Percentiles rank a stretch among this genome's conserved stretches.
phyloP scores from a whole-genome alignment of 306 rosid species.

The Nissolia schottii region DNA sequence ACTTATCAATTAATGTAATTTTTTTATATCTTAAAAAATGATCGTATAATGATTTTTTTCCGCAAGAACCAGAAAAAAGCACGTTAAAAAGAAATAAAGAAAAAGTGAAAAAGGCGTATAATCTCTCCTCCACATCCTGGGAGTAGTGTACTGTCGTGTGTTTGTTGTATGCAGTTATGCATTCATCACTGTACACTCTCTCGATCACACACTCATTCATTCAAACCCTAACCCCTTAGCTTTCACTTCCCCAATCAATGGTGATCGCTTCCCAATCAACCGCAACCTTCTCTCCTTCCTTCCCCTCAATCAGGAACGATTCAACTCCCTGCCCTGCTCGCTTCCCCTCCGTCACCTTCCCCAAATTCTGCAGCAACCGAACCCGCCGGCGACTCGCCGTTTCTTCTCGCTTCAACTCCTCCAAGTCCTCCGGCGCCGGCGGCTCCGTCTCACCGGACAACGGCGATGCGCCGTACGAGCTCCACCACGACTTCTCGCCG shows the following conservation, averaged over 20 bases:
- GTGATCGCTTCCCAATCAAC: constrained; percentile 61
- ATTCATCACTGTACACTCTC: neutral
- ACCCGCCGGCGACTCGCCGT: constrained; percentile 26
- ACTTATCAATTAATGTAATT: too few relatives aligned
- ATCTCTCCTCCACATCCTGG: constrained; percentile 27
- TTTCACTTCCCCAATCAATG: constrained; percentile 40
- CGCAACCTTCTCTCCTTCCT: constrained; percentile 54
- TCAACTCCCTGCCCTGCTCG: constrained; percentile 29
- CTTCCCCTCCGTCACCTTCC: constrained; percentile 35
- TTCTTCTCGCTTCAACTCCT: constrained; percentile 57
- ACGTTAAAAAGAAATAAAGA: neutral
- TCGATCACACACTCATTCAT: neutral
- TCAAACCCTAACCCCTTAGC: constrained; percentile 30
- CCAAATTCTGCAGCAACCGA: constrained; percentile 27
- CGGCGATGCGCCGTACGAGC: constrained; percentile 58
- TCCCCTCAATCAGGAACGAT: constrained; percentile 36
- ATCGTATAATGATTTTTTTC: too few relatives aligned
- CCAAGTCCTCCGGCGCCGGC: constrained; percentile 51
- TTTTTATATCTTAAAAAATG: too few relatives aligned
- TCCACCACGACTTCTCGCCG: constrained; percentile 54
- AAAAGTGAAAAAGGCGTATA: neutral
- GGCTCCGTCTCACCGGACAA: constrained; percentile 59
- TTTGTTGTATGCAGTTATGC: neutral
- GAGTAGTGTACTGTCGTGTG: neutral
- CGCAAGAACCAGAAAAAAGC: neutral